Conservation (phyloP, 1,284 basidiomycete species). For the Leccinum angustisporum region DNA sequence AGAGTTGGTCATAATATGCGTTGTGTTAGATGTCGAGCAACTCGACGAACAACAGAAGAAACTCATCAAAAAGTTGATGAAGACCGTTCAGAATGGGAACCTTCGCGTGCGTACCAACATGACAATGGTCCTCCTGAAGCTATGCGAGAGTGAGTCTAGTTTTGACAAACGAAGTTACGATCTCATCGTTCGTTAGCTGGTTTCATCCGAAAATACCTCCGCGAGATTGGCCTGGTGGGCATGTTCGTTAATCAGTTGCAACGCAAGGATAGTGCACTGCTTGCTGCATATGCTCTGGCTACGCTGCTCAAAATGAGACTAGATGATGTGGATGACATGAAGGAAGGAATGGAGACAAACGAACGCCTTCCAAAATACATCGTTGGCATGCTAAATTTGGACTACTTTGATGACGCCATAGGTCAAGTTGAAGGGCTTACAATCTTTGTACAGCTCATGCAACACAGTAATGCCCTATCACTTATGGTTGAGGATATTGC, state of each 20-base stretch:
- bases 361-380: conserved; percentile 7
- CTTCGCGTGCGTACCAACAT: conserved; percentile 19
- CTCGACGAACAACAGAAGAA: conserved; percentile 4
- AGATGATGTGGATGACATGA: conserved; percentile 16
- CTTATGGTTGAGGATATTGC: neutral
- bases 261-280: conserved; percentile 8
- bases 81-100: neutral
- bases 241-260: conserved; percentile 15
- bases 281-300: conserved; percentile 18
- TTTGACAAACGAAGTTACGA: neutral
- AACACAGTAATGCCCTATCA: conserved; percentile 11
- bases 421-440: conserved; percentile 13
- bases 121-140: conserved; percentile 21
- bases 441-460: conserved; percentile 13
- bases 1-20: neutral
- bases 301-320: neutral
- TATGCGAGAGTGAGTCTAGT: conserved; percentile 13
- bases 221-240: neutral
- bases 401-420: conserved; percentile 17
- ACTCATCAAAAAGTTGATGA: conserved; percentile 14
- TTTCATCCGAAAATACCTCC: conserved; percentile 8
- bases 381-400: conserved; percentile 12
- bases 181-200: conserved; percentile 5
- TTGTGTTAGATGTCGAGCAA: conserved; percentile 4
- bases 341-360: neutral